phyloP scores from a whole-genome alignment of 768 basidiomycete genomes.

The Suillus clintonianus region DNA sequence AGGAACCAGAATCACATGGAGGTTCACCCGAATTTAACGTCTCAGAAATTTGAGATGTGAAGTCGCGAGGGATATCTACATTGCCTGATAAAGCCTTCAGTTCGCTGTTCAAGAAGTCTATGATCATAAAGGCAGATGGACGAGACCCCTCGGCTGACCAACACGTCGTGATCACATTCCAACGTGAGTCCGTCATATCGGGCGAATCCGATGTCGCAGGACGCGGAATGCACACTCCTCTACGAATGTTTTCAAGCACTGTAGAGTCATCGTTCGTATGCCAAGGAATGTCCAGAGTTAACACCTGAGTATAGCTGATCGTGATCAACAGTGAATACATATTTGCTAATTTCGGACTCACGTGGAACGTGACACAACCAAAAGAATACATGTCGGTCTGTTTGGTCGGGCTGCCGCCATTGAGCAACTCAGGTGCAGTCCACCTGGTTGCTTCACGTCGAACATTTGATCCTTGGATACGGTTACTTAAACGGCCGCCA shows the following conservation, averaged over 20 bases:
- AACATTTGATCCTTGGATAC: not conserved
- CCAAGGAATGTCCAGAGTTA: not conserved
- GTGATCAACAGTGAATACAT: not conserved
- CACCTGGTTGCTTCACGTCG: constrained; percentile 39
- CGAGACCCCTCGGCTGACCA: not conserved
- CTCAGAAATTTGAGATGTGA: not conserved
- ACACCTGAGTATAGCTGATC: not conserved
- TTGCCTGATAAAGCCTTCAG: not conserved
- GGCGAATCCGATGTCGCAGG: not conserved
- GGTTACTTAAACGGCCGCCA: constrained; percentile 23
- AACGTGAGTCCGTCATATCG: not conserved
- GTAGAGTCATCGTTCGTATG: not conserved
- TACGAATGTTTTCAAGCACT: not conserved
- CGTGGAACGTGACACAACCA: constrained; percentile 22
- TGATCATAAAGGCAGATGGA: not conserved
- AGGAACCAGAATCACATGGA: not conserved
- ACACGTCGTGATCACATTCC: not conserved
- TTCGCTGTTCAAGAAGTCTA: not conserved
- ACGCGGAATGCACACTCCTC: not conserved
- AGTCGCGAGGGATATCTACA: not conserved
- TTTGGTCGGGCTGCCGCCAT: constrained; percentile 18
- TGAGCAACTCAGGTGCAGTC: constrained; percentile 42
- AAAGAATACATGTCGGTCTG: constrained; percentile 42
- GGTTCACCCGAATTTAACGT: not conserved
- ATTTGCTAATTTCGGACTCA: not conserved